Evolutionary conservation across 164 flowering plant genomes (phyloP), one percentile per base, ranked within the genome.

Genomic region (Paratinospora sagittata): DNA sequence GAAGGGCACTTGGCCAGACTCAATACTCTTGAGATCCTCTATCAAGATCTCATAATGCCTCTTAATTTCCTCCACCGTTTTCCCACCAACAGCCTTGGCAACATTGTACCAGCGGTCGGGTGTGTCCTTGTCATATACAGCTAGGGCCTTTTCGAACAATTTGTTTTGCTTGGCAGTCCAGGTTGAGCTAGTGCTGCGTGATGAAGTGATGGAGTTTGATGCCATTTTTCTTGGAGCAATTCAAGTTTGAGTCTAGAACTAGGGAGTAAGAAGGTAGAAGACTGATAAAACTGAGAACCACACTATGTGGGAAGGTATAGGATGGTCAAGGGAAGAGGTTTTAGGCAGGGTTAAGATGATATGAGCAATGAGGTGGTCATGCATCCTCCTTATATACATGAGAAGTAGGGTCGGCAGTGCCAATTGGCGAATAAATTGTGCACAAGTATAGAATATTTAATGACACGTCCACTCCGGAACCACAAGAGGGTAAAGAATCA

Each of bases 111-210:
- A 91, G 65, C 89, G 80, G 67, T 89, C 89, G 0, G 92, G 90
- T 26, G 88, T 83, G 72, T 88, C 88, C 79, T 80, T 72, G 81
- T 85, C 84, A 71, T 84, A 86, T 3, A 74, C 60, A 3, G 89
- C 90, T 74, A 91, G 41, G 0, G 93, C 97, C 72, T 81, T 76
- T 79, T 91, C 97, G 26, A 91, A 89, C 81, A 79, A 67, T 71
- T 86, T 88, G 85, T 89, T 84, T 69, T 89, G 89, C 75, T 80
- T 80, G 0, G 80, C 43, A 8, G 97, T 89, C 96, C 97, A 90
- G 2, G 72, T 64, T 6, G 78, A 78, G 74, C 61, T 45, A n/a
- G 39, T 30, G 27, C 57, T 66, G 7, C 73, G 58, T 27, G 72
- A 49, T 24, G 61, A 70, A 34, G 47, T 19, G 66, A 74, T 27